Percentiles rank a stretch among this genome's conserved stretches.
Conservation (phyloP, 257 asterid genomes). For the Gentiana macrophylla region DNA sequence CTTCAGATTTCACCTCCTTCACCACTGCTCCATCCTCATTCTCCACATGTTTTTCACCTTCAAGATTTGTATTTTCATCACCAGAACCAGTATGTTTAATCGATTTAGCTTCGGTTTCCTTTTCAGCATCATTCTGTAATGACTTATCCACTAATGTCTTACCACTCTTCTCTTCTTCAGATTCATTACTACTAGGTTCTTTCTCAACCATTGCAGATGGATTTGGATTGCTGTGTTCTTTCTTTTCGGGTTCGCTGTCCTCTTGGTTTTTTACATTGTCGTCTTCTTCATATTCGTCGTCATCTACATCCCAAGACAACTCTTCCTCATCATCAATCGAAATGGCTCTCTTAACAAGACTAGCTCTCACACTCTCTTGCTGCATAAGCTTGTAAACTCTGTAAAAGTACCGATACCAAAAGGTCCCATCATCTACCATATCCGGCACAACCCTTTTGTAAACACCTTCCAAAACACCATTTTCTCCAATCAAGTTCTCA, state of each 20-base stretch:
- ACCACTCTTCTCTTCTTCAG: slow-evolving; percentile 9
- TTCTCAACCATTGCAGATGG: slow-evolving; percentile 10
- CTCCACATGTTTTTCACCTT: slow-evolving; percentile 12
- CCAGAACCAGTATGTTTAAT: slow-evolving; percentile 13
- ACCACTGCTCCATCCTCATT: slow-evolving; percentile 12
- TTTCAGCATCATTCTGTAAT: slow-evolving; percentile 17
- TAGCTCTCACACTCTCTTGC: slow-evolving; percentile 73
- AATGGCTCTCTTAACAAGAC: slow-evolving; percentile 65
- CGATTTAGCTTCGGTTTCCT: slow-evolving; percentile 8
- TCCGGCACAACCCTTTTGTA: slow-evolving; percentile 40
- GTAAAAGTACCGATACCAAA: slow-evolving; percentile 69
- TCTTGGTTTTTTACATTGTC: slow-evolving; percentile 10
- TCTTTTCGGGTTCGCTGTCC: slow-evolving; percentile 9
- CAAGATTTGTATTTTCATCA: slow-evolving; percentile 20
- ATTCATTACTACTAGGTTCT: slow-evolving; percentile 13
- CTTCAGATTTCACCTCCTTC: slow-evolving; percentile 13
- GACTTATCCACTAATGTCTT: slow-evolving; percentile 13
- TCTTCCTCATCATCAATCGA: slow-evolving; percentile 70
- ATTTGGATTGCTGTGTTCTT: slow-evolving; percentile 13
- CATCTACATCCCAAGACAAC: slow-evolving; percentile 84
- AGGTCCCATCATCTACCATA: slow-evolving; percentile 53
- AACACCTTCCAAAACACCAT: slow-evolving; percentile 39
- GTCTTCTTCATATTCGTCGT: slow-evolving; percentile 30
- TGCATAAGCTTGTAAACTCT: slow-evolving; percentile 68
- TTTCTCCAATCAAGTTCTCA: slow-evolving; percentile 44